Conservation (phyloP, 306 rosid genomes). For the Rubus parviflorus region DNA sequence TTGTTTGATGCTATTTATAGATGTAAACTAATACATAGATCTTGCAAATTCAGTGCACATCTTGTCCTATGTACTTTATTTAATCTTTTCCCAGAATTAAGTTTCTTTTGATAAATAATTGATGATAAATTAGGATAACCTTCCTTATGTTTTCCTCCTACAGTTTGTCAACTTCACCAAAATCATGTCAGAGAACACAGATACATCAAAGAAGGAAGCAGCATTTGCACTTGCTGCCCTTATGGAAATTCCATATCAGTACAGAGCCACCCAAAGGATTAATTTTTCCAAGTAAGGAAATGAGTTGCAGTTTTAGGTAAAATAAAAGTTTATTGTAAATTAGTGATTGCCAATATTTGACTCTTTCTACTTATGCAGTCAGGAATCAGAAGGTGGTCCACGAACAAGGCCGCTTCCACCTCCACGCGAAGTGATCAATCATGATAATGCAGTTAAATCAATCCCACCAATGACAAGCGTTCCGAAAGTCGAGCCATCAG, state of each 20-base stretch:
- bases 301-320: constrained; percentile 5
- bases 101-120: not conserved
- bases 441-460: constrained; percentile 53
- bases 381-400: constrained; percentile 37
- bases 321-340: not conserved
- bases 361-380: constrained; percentile 37
- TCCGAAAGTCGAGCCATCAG: constrained; percentile 42
- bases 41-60: not conserved
- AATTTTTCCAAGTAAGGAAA: constrained; percentile 46
- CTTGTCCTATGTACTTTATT: not conserved
- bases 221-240: constrained; percentile 95
- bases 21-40: not conserved
- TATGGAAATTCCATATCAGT: constrained; percentile 94
- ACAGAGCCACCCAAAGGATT: constrained; percentile 62
- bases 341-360: constrained; percentile 19
- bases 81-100: not conserved
- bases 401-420: constrained; percentile 69
- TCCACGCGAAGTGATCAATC: constrained; percentile 66
- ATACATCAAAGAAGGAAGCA: constrained; percentile 76
- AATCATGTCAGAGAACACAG: constrained; percentile 78
- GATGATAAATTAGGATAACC: not conserved
- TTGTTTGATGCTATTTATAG: not conserved
- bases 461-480: constrained; percentile 32
- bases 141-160: constrained; percentile 19
- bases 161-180: constrained; percentile 96